A percentile compares a stretch with the other conserved stretches of the same genome.
phyloP scores from a whole-genome alignment of 371 early-diverging fungal genomes.

The Blakeslea trispora region DNA sequence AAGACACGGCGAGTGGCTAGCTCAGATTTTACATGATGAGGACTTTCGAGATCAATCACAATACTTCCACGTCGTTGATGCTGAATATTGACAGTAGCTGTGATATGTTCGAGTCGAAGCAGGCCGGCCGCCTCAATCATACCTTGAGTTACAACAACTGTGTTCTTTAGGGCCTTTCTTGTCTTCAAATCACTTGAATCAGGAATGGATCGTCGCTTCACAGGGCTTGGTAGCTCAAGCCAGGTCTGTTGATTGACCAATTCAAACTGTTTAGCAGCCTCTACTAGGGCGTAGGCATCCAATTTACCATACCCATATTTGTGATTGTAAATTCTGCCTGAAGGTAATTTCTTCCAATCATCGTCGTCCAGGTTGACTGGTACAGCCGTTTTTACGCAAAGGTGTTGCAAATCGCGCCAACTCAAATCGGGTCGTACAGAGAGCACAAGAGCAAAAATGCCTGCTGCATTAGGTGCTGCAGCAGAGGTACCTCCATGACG shows the following conservation, averaged over 20 bases:
- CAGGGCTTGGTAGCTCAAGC: conserved; percentile 43
- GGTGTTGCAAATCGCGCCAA: conserved; percentile 92
- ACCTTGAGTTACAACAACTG: conserved; percentile 47
- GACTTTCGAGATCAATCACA: conserved; percentile 74
- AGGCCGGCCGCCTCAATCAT: conserved; percentile 58
- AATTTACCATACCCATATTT: conserved; percentile 93
- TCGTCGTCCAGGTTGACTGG: conserved; percentile 66
- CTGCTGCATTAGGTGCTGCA: conserved; percentile 94
- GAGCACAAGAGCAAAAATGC: conserved; percentile 90
- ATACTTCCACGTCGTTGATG: conserved; percentile 86
- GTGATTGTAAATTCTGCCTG: conserved; percentile 77
- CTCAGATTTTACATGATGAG: conserved; percentile 63
- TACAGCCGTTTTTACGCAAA: conserved; percentile 79
- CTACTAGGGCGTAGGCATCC: conserved; percentile 81
- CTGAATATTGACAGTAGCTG: conserved; percentile 79
- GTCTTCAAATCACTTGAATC: conserved; percentile 36
- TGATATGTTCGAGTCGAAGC: conserved; percentile 80
- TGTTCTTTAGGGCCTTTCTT: conserved; percentile 41
- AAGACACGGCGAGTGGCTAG: conserved; percentile 66
- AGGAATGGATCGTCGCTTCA: conserved; percentile 61
- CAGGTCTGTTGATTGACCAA: conserved; percentile 70
- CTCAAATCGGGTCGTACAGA: conserved; percentile 85
- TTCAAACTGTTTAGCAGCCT: conserved; percentile 70
- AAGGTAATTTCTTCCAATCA: conserved; percentile 66
- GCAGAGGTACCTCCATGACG: conserved; percentile 96